Evolutionary conservation across 495 filamentous ascomycete species (phyloP).

Genomic region (Penicillium simplicissimum): DNA sequence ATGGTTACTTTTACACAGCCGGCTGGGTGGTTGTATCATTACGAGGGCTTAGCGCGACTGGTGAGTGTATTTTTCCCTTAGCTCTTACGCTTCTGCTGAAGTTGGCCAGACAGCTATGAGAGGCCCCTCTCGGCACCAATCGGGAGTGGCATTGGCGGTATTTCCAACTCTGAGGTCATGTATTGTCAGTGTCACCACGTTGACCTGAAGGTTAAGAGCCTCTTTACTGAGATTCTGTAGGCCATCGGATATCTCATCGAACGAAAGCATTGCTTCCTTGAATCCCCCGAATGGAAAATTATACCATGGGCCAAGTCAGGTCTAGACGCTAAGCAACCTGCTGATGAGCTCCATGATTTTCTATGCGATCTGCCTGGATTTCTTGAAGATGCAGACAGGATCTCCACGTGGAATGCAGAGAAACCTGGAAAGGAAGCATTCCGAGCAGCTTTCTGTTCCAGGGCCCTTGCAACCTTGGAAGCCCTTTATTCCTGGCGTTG

Average conservation of each 20-base stretch:
- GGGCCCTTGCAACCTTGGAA: conserved; percentile 6
- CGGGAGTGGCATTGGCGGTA: conserved; percentile 12
- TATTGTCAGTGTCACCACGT: conserved; percentile 7
- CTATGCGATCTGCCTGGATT: conserved; percentile 19
- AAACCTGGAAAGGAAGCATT: conserved; percentile 6
- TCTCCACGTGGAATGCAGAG: background rate
- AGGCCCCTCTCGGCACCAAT: conserved; percentile 20
- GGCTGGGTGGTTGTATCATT: conserved; percentile 22
- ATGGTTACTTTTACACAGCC: conserved; percentile 19
- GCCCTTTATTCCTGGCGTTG: conserved; percentile 23
- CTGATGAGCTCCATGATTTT: conserved; percentile 15
- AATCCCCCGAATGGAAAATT: conserved; percentile 22
- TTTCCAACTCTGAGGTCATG: background rate
- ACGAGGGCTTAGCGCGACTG: conserved; percentile 19
- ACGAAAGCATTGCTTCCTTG: conserved; percentile 25
- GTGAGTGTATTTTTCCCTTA: background rate
- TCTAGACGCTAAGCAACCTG: conserved; percentile 10
- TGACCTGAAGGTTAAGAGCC: background rate
- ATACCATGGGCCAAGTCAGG: conserved; percentile 18
- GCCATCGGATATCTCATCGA: conserved; percentile 18
- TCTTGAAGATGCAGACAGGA: conserved; percentile 16
- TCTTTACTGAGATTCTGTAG: background rate
- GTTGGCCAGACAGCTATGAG: conserved; percentile 13
- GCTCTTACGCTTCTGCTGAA: background rate
- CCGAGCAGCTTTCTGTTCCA: background rate